Evolutionary conservation across 257 asterid genomes (phyloP).

Genomic region (Solanum chiquidenum): DNA sequence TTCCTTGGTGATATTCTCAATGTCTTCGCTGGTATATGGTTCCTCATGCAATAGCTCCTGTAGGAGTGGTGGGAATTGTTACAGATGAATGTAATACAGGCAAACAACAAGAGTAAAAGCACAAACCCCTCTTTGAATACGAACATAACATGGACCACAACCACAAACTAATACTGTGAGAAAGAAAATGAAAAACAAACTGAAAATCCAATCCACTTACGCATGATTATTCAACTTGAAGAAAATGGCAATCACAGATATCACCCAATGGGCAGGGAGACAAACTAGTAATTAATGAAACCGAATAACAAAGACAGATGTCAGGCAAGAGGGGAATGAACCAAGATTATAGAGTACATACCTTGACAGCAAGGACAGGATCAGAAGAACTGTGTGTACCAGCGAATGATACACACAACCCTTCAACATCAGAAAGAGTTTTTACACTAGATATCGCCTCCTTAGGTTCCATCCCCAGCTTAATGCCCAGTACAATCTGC

Average conservation of each 20-base stretch:
- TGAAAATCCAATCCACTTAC: neutral
- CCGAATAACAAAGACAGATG: neutral
- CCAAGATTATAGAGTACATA: constrained; percentile 4
- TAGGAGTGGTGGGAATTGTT: neutral
- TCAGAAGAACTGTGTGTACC: constrained; percentile 60
- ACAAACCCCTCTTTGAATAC: neutral
- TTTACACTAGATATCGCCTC: constrained; percentile 61
- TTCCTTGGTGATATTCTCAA: constrained; percentile 52
- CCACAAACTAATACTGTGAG: neutral
- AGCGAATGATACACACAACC: constrained; percentile 64
- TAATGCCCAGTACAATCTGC: constrained; percentile 77
- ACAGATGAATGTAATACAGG: neutral
- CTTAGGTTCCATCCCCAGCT: constrained; percentile 68
- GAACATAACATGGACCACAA: neutral
- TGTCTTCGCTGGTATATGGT: constrained; percentile 58
- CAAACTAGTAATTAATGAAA: neutral
- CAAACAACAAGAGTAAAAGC: neutral
- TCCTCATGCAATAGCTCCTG: constrained; percentile 76
- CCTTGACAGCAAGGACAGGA: constrained; percentile 75
- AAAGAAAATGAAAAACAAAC: neutral
- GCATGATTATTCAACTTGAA: neutral
- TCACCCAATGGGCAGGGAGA: neutral
- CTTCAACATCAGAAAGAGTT: constrained; percentile 93
- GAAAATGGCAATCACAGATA: neutral
- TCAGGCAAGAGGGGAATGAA: neutral